Evolutionary conservation across 2,329 filamentous ascomycete genomes (phyloP), one percentile per base, ranked within the genome.

Genomic region (Phialophora tarda): DNA sequence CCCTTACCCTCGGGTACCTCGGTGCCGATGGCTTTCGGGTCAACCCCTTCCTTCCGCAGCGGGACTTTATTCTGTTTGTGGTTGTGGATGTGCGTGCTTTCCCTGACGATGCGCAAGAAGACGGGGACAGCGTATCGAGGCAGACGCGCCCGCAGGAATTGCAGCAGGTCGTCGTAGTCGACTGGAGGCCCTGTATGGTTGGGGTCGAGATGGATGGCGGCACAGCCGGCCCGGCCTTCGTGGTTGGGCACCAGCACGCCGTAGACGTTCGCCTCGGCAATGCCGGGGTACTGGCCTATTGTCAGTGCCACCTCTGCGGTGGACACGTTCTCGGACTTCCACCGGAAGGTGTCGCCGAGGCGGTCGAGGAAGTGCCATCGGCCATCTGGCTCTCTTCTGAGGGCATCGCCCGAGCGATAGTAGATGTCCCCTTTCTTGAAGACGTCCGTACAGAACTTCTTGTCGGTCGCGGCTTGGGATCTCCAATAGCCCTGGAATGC

Each of bases 231-330:
- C 28, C 92, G 85, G 21, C 92, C 92, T 73, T 96, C 92, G 74
- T 96, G 91, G 70, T 91, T 84, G 0, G 92, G 92, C 7, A 96
- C 78, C 50, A 87, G 78, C 2, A 96, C 91, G 44, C 92, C 92
- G 74, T 96, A 96, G 30, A 96, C 92, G 72, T 96, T 96, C 34
- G 91, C 90, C 79, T 96, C 92, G 34, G 84, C 81, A 14, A 96
- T 83, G 0, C 82, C 81, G 0, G 88, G 81, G 74, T 93, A 89
- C 0, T 82, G 78, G 14, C 91, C 89, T 0, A 97, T 78, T 0
- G 87, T 86, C 74, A 93, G 86, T n/a, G 89, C 86, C 21, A 96
- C 93, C 77, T 97, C 92, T 58, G 85, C 88, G 0, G 91, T 93
- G 2, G 90, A 92, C 0, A 94, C 90, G 73, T 94, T 94, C 77